Evolutionary conservation across 1,284 basidiomycete genomes (phyloP), one percentile per base, ranked within the genome.

Genomic region (Xerocomus nothofagi): DNA sequence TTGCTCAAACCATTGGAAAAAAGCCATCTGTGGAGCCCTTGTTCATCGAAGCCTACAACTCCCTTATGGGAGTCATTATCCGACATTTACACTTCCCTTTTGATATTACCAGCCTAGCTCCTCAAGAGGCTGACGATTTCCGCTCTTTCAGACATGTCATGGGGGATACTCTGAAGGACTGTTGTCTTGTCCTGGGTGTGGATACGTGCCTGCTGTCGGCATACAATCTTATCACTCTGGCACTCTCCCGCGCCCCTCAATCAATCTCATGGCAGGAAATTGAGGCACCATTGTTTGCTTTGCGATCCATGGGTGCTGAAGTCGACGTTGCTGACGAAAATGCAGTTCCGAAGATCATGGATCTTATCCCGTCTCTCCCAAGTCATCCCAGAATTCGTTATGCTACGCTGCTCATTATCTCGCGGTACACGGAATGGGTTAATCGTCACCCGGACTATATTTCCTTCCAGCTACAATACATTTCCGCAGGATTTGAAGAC

Each of bases 81-180:
- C 73, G 78, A 29, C 97, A 99, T 67, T 78, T 99, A 6, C 92
- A 93, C 68, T 99, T 98, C 73, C 95, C 97, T 4, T 66, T 82
- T 9, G 91, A 93, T 47, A 62, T 78, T 14, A 69, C 75, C 20
- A 70, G 80, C 24, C 72, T 95, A 58, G 79, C 81, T 4, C 84
- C 87, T 3, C 91, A 96, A 70, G 96, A 98, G 67, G 81, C 87
- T 10, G 97, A 99, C 56, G 88, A 91, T 63, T 99, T 99, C 78
- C 82, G 97, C 21, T 81, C 84, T 6, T 99, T 99, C 78, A 80
- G 97, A 48, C 97, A 99, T 74, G 85, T 94, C 56, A 99, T 99
- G 90, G 97, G 97, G 45, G 96, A 99, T 69, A 99, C 97, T 5
- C 80, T 99, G 59, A 99, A 99, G 72, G 97, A 99, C 68, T 99